A percentile compares a stretch with the other conserved stretches of the same genome.
Evolutionary conservation across 371 early-diverging fungal genomes (phyloP).

Genomic region (Mucor indicus): DNA sequence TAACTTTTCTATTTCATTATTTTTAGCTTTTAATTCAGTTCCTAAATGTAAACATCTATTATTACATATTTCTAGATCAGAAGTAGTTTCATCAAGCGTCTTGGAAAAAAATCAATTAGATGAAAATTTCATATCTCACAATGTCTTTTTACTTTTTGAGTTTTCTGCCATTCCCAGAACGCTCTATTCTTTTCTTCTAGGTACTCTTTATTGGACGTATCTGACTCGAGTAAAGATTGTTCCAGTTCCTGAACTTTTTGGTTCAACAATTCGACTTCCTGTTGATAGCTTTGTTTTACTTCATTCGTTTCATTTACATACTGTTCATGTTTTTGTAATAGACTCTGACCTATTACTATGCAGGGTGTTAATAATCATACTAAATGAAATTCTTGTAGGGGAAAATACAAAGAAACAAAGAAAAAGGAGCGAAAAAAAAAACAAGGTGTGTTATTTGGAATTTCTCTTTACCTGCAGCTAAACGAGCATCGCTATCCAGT

Average conservation of each 20-base stretch:
- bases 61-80: slow-evolving; percentile 35
- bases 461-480: slow-evolving; percentile 40
- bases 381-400: not conserved
- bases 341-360: slow-evolving; percentile 44
- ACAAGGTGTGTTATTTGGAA: no score
- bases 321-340: slow-evolving; percentile 42
- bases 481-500: slow-evolving; percentile 38
- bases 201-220: slow-evolving; percentile 24
- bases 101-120: slow-evolving; percentile 2
- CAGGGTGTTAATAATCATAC: no score
- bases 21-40: slow-evolving; percentile 29
- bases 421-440: not conserved
- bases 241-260: slow-evolving; percentile 28
- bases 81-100: slow-evolving; percentile 31
- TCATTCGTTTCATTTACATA: slow-evolving; percentile 29
- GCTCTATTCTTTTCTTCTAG: slow-evolving; percentile 24
- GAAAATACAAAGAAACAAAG: not conserved
- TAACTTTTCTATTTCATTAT: slow-evolving; percentile 38
- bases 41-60: slow-evolving; percentile 31
- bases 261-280: slow-evolving; percentile 28
- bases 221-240: slow-evolving; percentile 29
- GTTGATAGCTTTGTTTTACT: slow-evolving; percentile 22
- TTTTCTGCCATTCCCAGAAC: slow-evolving; percentile 38
- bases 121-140: not conserved
- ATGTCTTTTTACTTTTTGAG: slow-evolving; percentile 38